Evolutionary conservation across 352 stramenopile species (phyloP).

Genomic region (Pseudoperonospora humuli): DNA sequence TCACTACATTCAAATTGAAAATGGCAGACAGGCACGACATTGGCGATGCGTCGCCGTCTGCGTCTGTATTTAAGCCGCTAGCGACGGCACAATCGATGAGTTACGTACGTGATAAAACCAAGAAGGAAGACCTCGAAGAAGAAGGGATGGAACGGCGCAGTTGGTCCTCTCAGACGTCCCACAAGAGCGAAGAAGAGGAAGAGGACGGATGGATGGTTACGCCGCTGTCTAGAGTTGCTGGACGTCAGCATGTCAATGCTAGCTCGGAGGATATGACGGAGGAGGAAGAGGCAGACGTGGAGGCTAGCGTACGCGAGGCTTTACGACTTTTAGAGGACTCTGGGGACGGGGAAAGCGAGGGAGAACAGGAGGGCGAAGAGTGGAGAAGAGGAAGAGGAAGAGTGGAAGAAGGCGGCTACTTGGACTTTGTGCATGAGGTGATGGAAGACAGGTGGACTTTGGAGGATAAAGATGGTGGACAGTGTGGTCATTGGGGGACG

Average conservation of each 20-base stretch:
- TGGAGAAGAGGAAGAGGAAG: conserved; percentile 5
- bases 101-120: neutral
- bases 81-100: neutral
- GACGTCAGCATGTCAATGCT: neutral
- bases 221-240: conserved; percentile 10
- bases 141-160: conserved; percentile 2
- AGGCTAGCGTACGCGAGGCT: conserved; percentile 41
- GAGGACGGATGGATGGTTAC: conserved; percentile 32
- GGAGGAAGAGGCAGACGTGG: conserved; percentile 34
- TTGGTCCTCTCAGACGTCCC: conserved; percentile 10
- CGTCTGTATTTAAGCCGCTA: conserved; percentile 7
- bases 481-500: conserved; percentile 6
- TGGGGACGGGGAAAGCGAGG: conserved; percentile 15
- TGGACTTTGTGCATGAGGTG: conserved; percentile 48
- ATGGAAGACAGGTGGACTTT: conserved; percentile 31
- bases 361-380: conserved; percentile 9
- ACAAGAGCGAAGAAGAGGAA: conserved; percentile 23
- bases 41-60: conserved; percentile 2
- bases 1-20: neutral
- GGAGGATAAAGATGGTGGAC: conserved; percentile 10
- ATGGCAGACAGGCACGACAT: neutral
- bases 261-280: conserved; percentile 11
- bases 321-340: conserved; percentile 41
- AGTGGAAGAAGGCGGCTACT: conserved; percentile 16
- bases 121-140: neutral